Conservation (phyloP, 352 stramenopile species). For the Phytophthora pistaciae region DNA sequence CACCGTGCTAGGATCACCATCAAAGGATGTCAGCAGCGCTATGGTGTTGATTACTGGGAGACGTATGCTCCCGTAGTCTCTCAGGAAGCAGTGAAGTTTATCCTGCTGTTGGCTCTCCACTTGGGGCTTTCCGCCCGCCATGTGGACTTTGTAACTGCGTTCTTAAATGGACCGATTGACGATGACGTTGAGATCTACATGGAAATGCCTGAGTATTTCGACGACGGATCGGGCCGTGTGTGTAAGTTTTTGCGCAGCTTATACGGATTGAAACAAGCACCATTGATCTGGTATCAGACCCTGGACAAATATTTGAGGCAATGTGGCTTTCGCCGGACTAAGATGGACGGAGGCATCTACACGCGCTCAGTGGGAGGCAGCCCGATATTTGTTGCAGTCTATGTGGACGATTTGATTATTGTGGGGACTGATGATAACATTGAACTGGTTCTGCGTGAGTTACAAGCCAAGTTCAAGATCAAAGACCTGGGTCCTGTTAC, state of each 20-base stretch:
- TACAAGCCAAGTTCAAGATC: conserved; percentile 7
- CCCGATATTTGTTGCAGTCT: conserved; percentile 9
- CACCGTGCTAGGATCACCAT: conserved; percentile 8
- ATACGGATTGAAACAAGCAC: not conserved
- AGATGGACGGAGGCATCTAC: conserved; percentile 17
- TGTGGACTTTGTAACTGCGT: no score
- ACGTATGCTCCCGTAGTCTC: conserved; percentile 10
- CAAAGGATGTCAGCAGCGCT: conserved; percentile 10
- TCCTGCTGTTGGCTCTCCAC: not conserved
- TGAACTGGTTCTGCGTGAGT: conserved; percentile 1
- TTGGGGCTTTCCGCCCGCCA: no score
- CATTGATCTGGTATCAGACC: conserved; percentile 11
- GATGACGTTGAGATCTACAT: conserved; percentile 14
- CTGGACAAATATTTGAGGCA: conserved; percentile 11
- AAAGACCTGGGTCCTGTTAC: conserved; percentile 1
- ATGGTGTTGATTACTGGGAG: conserved; percentile 6
- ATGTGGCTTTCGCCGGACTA: conserved; percentile 1
- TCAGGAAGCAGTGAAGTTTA: not conserved
- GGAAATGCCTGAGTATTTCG: conserved; percentile 19
- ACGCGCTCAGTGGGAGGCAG: conserved; percentile 7
- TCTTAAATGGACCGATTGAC: conserved; percentile 8
- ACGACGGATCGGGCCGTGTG: not conserved
- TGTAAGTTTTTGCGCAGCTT: no score
- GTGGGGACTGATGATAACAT: conserved; percentile 11
- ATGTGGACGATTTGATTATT: conserved; percentile 19